A percentile compares a stretch with the other conserved stretches of the same genome.
Conservation (phyloP, 2,329 filamentous ascomycete species). For the Byssothecium circinans region DNA sequence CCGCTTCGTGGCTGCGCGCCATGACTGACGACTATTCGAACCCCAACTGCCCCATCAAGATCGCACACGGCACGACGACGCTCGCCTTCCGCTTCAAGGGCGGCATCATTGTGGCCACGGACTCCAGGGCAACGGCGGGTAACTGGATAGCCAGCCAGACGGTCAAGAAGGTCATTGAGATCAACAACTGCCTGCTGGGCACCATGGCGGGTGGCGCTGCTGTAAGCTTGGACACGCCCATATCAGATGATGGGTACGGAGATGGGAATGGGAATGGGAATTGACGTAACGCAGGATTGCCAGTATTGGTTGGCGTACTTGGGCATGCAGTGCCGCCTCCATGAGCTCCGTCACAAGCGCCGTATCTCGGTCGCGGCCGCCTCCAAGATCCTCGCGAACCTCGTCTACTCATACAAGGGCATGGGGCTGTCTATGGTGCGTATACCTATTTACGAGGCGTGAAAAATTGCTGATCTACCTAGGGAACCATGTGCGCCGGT, state of each 20-base stretch:
- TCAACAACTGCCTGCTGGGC: slow-evolving; percentile 89
- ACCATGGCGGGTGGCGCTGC: slow-evolving; percentile 99
- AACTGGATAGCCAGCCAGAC: slow-evolving; percentile 99
- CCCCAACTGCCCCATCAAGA: slow-evolving; percentile 97
- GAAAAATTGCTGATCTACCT: not conserved
- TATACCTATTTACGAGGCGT: no score
- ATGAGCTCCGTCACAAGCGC: slow-evolving; percentile 98
- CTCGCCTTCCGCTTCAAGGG: slow-evolving; percentile 97
- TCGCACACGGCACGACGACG: slow-evolving; percentile 97
- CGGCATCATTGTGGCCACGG: slow-evolving; percentile 96
- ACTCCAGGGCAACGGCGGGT: slow-evolving; percentile 94
- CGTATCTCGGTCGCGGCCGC: slow-evolving; percentile 97
- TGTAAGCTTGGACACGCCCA: slow-evolving; percentile 58
- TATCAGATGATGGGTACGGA: no score
- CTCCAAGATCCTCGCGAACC: slow-evolving; percentile 96
- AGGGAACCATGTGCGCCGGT: slow-evolving; percentile 96
- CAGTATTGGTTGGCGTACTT: slow-evolving; percentile 99
- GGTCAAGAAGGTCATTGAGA: slow-evolving; percentile 99
- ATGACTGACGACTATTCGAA: slow-evolving; percentile 97
- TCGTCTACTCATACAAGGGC: slow-evolving; percentile 98
- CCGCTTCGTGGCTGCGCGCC: slow-evolving; percentile 91
- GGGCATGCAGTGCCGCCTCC: slow-evolving; percentile 97
- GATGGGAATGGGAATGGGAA: no score
- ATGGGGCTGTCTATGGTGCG: slow-evolving; percentile 90
- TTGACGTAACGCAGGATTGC: slow-evolving; percentile 66